Conservation (phyloP, 805 yeast genomes). For the Clavispora fructus region DNA sequence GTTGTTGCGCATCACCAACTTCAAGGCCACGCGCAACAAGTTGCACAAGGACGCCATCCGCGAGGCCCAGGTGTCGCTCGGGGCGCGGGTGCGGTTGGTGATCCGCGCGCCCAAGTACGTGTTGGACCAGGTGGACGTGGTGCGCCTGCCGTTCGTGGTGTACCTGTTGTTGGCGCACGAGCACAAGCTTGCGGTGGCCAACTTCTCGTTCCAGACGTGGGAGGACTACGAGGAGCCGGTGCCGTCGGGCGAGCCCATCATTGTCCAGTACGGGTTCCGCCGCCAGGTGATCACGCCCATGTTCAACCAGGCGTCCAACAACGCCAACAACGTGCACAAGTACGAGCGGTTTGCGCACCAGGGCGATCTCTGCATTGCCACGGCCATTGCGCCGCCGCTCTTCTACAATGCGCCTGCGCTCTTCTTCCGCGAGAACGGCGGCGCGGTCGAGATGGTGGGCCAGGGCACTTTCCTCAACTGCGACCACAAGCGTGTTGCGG, state of each 20-base stretch:
- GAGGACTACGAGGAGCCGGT: constrained; percentile 84
- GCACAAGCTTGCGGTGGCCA: constrained; percentile 77
- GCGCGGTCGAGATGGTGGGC: constrained; percentile 66
- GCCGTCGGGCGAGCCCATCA: constrained; percentile 71
- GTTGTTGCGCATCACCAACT: constrained; percentile 69
- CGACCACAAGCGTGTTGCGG: constrained; percentile 78
- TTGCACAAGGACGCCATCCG: constrained; percentile 53
- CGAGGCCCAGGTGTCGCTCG: constrained; percentile 43
- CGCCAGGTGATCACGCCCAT: constrained; percentile 78
- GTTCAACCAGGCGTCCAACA: constrained; percentile 72
- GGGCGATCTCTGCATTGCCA: constrained; percentile 65
- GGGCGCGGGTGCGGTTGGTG: constrained; percentile 56
- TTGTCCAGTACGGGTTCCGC: constrained; percentile 92
- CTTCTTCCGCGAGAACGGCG: constrained; percentile 56
- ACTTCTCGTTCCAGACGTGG: constrained; percentile 81
- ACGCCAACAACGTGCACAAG: constrained; percentile 81
- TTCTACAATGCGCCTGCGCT: constrained; percentile 82
- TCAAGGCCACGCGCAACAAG: constrained; percentile 68
- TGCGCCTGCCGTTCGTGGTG: constrained; percentile 49
- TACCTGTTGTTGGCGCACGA: constrained; percentile 81
- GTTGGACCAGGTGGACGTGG: constrained; percentile 39
- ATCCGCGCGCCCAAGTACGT: constrained; percentile 52
- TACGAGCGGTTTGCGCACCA: constrained; percentile 79
- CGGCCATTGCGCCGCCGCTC: constrained; percentile 81
- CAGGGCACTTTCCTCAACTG: constrained; percentile 86